Base-by-base conservation (phyloP, 2,329 filamentous ascomycete species). In the Pestalotiopsis sp. region DNA sequence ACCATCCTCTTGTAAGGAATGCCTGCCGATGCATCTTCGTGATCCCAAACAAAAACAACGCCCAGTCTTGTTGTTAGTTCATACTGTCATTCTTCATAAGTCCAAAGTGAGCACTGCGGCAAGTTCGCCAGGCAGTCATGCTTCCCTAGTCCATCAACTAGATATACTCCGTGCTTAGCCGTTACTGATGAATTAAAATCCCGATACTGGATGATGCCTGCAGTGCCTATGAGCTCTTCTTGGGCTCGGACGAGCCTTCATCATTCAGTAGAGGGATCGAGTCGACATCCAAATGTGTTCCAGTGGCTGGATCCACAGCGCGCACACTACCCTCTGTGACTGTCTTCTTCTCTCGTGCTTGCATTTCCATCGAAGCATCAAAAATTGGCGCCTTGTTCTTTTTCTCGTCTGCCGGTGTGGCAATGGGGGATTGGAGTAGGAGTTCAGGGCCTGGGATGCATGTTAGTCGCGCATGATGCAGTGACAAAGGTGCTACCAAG, bases 51-150 rank as follows among this genome's bases (percentile, higher is more conserved):
- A 14, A 36, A 36, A 62, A 12, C 12, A 14, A 13, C 3, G 20
- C 23, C 17, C 27, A 59, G 23, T 69, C 79, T 84, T n/a, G 81
- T 81, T 1, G 81, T 79, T 1, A 77, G 78, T 66, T 88, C 85
- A 36, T 36, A 36, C 31, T 9, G 31, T 36, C 31, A 36, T 36
- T 36, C 31, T 36, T 36, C 31, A 7, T 36, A 36, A 36, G 31
- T 36, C 31, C 7, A 36, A 36, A 36, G 31, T 36, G 31, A 36
- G 31, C 31, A 36, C 31, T 36, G 31, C 31, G 6, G 31, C 31
- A 36, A 36, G 7, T 36, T 9, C 31, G 31, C 31, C 31, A 36
- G 6, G 31, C 31, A 36, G 31, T 2, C 31, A 6, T 36, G 31
- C 31, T 36, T 36, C 31, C 31, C 31, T 36, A 36, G 7, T 36